phyloP scores from a whole-genome alignment of 192 early-diverging fungal genomes.

The Gamsiella multidivaricata region DNA sequence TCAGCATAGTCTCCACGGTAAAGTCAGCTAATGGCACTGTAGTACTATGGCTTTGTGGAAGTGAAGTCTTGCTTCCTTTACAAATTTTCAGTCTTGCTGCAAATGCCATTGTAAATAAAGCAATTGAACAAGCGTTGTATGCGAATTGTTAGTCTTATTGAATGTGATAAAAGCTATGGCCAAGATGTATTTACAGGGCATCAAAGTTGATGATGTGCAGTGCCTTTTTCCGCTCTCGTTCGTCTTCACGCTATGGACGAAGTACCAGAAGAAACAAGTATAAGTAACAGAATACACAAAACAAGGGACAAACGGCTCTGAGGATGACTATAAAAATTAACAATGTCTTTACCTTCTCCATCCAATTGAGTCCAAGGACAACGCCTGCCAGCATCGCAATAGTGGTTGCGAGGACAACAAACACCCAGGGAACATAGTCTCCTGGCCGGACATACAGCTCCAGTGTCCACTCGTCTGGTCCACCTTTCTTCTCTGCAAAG shows the following conservation, averaged over 20 bases:
- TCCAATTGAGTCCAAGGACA: conserved; percentile 74
- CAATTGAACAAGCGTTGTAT: background rate
- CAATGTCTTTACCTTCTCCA: conserved; percentile 82
- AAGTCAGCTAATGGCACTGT: background rate
- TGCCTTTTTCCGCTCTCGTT: conserved; percentile 78
- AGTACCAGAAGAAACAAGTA: conserved; percentile 1
- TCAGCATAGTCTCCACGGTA: background rate
- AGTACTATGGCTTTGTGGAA: too few relatives aligned
- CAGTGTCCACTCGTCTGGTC: conserved; percentile 77
- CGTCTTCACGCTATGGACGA: conserved; percentile 76
- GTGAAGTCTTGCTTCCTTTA: too few relatives aligned
- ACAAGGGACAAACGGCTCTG: too few relatives aligned
- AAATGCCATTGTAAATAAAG: too few relatives aligned
- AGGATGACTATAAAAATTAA: too few relatives aligned
- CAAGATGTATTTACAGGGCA: conserved; percentile 69
- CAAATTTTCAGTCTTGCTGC: too few relatives aligned
- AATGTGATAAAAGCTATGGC: too few relatives aligned
- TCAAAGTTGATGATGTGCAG: conserved; percentile 94
- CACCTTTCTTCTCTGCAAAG: conserved; percentile 20
- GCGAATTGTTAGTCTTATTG: background rate
- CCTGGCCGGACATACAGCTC: conserved; percentile 92
- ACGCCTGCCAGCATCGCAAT: conserved; percentile 78
- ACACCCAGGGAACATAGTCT: conserved; percentile 83
- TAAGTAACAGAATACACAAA: conserved; percentile 6
- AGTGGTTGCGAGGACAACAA: conserved; percentile 77